These are phyloP conservation scores for Trifolium subterraneum DNA, from an alignment of 306 rosid species.

Conservation along the genomic window DNA sequence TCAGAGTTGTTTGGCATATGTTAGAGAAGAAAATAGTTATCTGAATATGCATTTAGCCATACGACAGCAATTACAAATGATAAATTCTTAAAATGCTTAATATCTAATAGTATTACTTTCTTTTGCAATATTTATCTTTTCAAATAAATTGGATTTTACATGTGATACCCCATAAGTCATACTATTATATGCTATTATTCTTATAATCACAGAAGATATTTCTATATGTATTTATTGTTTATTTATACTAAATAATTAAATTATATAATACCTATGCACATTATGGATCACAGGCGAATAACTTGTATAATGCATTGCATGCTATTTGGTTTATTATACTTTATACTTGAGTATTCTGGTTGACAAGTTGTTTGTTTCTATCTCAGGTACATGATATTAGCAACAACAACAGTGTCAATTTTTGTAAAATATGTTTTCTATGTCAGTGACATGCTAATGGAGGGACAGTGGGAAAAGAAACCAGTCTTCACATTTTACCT, in stretches of 20 bases:
- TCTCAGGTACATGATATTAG: slow-evolving; percentile 98
- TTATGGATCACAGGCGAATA: neutral
- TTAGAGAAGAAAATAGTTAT: neutral
- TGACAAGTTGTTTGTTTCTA: slow-evolving; percentile 37
- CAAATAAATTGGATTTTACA: neutral
- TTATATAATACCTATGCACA: neutral
- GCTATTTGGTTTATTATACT: slow-evolving; percentile 13
- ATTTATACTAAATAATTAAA: slow-evolving; percentile 15
- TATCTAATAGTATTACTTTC: neutral
- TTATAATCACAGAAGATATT: neutral
- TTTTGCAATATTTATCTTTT: neutral
- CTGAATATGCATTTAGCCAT: slow-evolving; percentile 20
- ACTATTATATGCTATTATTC: slow-evolving; percentile 2
- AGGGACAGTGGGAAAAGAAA: slow-evolving; percentile 98
- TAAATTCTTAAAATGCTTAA: neutral
- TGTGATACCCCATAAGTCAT: slow-evolving; percentile 2
- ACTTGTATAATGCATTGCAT: slow-evolving; percentile 1
- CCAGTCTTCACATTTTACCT: slow-evolving; percentile 95
- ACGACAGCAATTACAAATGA: neutral
- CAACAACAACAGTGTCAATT: slow-evolving; percentile 88
- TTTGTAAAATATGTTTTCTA: slow-evolving; percentile 92
- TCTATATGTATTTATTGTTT: neutral
- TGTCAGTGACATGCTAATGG: slow-evolving; percentile 94
- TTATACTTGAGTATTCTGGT: slow-evolving; percentile 13
- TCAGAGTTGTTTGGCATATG: slow-evolving; percentile 2